phyloP scores from a whole-genome alignment of 352 stramenopile genomes.

The Hyaloperonospora arabidopsidis region DNA sequence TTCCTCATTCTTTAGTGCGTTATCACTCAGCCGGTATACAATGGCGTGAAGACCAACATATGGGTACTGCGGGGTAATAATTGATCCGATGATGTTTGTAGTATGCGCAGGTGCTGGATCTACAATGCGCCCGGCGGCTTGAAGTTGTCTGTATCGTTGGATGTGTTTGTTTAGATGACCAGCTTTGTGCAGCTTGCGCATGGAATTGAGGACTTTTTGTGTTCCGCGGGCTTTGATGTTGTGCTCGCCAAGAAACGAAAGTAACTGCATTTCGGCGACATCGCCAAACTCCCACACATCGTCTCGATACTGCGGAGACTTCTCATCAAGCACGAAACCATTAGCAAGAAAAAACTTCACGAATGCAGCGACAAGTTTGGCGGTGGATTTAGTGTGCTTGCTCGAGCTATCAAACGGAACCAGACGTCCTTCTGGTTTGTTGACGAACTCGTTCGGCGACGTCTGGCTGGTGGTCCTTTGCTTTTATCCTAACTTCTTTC shows the following conservation, averaged over 20 bases:
- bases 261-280: background rate
- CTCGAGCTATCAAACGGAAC: conserved; percentile 1
- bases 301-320: background rate
- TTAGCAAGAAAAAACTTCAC: conserved; percentile 4
- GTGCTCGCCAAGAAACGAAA: background rate
- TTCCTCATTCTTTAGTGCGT: too few species aligned
- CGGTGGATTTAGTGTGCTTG: conserved; percentile 7
- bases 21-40: too few species aligned
- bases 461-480: background rate
- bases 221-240: conserved; percentile 3
- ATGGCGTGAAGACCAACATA: too few species aligned
- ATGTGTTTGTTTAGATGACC: background rate
- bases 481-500: conserved; percentile 1
- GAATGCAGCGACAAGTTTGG: background rate
- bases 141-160: background rate
- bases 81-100: too few species aligned
- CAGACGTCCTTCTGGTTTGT: conserved; percentile 2
- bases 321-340: conserved; percentile 1
- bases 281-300: background rate
- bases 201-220: conserved; percentile 9
- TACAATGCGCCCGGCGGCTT: too few species aligned
- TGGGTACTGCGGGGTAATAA: too few species aligned
- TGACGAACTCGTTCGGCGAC: conserved; percentile 2
- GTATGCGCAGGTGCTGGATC: too few species aligned
- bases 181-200: conserved; percentile 6